Evolutionary conservation across 768 basidiomycete genomes (phyloP), one percentile per base, ranked within the genome.

Genomic region (Pluteus cervinus): DNA sequence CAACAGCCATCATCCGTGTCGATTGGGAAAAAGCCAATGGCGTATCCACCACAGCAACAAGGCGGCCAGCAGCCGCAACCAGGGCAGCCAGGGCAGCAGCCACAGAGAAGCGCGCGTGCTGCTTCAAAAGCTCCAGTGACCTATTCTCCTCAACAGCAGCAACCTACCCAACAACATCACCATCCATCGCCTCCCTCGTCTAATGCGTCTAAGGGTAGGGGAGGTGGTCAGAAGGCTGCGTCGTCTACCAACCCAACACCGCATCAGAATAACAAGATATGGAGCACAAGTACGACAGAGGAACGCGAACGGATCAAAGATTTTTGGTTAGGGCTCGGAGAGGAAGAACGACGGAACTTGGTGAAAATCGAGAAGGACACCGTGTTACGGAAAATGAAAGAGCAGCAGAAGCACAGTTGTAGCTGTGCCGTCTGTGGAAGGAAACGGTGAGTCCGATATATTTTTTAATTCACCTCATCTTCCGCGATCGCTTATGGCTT

Each of bases 341-440:
- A 97, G 66, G 79, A 84, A 41, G 92, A 98, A 59, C 77, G 96
- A 21, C 67, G 88, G 45, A 85, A 79, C 62, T 76, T 99, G 43
- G 91, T 99, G 66, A 87, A 88, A 72, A 79, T 97, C 53, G 96
- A 99, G 73, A 98, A 98, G 66, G 93, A 97, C 58, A 90, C 91
- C 17, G 94, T 98, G 21, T 66, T 98, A 41, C 79, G 78, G 63
- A 98, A 98, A 78, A 99, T 99, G 92, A 98, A 98, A 71, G 96
- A 99, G 63, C 89, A 97, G 69, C 92, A 97, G 75, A 86, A 88
- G 55, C 91, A 97, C 57, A 84, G 81, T 43, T 99, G 96, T 57
- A 81, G 81, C 44, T 94, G 94, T 68, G 91, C 93, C 25, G 88
- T 97, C 23, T 94, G 94, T 68, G 91, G 93, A 39, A 70, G 94